These are phyloP conservation scores for Leptographium radiaticola DNA, from an alignment of 2,329 filamentous ascomycete genomes.

Conservation along the genomic window DNA sequence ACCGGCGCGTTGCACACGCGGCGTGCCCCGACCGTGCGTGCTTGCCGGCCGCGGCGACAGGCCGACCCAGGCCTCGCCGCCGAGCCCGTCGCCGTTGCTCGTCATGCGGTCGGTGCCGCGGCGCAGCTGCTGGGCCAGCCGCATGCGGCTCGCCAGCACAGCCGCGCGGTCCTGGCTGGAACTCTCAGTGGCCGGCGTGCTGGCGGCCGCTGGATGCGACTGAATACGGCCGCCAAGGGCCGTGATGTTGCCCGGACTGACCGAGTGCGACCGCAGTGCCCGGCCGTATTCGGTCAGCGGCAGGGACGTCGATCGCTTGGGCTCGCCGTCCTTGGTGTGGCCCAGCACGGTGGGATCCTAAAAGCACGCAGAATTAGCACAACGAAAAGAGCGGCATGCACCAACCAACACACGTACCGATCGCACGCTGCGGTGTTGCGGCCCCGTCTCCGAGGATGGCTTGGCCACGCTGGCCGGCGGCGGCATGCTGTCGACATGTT, in stretches of 20 bases:
- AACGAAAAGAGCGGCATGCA: background rate
- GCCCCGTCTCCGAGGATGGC: constrained; percentile 15
- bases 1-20: constrained; percentile 14
- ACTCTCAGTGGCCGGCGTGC: constrained; percentile 14
- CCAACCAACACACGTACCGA: constrained; percentile 3
- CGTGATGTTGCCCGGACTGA: constrained; percentile 38
- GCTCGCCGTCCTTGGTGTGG: constrained; percentile 22
- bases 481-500: constrained; percentile 27
- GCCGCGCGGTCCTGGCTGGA: constrained; percentile 21
- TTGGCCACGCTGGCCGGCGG: constrained; percentile 11
- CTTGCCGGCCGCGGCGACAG: constrained; percentile 50
- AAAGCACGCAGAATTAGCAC: background rate
- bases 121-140: constrained; percentile 19
- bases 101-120: constrained; percentile 16
- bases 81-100: constrained; percentile 15
- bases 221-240: constrained; percentile 39
- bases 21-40: constrained; percentile 37
- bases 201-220: constrained; percentile 37
- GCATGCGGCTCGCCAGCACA: constrained; percentile 25
- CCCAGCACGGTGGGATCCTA: constrained; percentile 27
- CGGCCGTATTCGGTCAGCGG: constrained; percentile 48
- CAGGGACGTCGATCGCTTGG: constrained; percentile 44
- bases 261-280: constrained; percentile 47
- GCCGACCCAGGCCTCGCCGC: constrained; percentile 33
- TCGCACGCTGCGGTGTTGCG: constrained; percentile 35